Evolutionary conservation across 371 early-diverging fungal species (phyloP).

Genomic region (Syncephalastrum monosporum): DNA sequence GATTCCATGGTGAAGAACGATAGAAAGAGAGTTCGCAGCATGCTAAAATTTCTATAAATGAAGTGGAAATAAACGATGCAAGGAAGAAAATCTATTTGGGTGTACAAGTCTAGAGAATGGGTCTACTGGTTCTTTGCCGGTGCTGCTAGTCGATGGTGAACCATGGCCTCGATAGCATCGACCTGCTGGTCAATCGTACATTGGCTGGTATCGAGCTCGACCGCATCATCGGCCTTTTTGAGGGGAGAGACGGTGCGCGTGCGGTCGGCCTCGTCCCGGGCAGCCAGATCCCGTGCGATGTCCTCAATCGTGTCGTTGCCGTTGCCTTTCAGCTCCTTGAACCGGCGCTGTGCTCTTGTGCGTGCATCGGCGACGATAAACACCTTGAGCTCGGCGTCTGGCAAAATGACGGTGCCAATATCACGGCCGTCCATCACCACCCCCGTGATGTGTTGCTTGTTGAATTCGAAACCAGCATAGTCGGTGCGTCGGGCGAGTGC

Average conservation of each 20-base stretch:
- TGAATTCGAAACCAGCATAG: constrained; percentile 17
- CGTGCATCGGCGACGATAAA: constrained; percentile 78
- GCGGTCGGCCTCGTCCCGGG: constrained; percentile 78
- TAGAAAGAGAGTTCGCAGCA: too few species aligned
- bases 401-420: constrained; percentile 88
- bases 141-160: constrained; percentile 20
- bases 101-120: too few species aligned
- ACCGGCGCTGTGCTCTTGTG: constrained; percentile 79
- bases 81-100: too few species aligned
- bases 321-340: constrained; percentile 51
- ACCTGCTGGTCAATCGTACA: constrained; percentile 80
- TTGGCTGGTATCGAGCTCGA: constrained; percentile 79
- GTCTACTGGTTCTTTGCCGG: too few species aligned
- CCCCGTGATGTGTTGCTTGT: constrained; percentile 41
- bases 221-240: constrained; percentile 77
- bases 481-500: constrained; percentile 25
- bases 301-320: constrained; percentile 44
- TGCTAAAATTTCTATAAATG: too few species aligned
- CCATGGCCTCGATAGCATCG: constrained; percentile 59
- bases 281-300: constrained; percentile 61
- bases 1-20: too few species aligned
- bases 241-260: constrained; percentile 79
- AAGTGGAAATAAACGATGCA: too few species aligned
- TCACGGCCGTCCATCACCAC: constrained; percentile 96
- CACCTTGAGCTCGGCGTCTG: constrained; percentile 89